These are phyloP conservation scores for Boletus mariae DNA, from an alignment of 1,284 basidiomycete genomes.

Conservation along the genomic window DNA sequence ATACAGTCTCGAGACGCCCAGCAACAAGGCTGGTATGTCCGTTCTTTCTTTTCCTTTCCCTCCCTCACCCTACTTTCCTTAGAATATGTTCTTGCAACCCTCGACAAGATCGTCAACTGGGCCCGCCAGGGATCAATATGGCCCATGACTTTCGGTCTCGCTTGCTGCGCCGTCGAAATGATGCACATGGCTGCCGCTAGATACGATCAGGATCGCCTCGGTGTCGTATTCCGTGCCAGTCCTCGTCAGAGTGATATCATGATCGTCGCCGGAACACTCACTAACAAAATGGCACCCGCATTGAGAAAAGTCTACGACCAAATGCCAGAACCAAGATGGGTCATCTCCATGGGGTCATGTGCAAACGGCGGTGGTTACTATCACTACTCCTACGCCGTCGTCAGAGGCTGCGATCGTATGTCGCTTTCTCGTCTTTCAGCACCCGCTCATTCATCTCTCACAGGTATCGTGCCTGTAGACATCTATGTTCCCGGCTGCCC, in stretches of 20 bases:
- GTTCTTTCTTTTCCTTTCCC: background rate
- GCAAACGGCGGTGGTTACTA: conserved; percentile 99
- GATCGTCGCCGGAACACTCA: conserved; percentile 99
- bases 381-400: conserved; percentile 98
- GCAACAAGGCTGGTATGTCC: conserved; percentile 80
- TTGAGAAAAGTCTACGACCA: conserved; percentile 95
- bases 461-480: conserved; percentile 95
- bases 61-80: conserved; percentile 12
- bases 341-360: conserved; percentile 99
- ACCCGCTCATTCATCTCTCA: background rate
- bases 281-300: conserved; percentile 99
- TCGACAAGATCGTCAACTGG: conserved; percentile 99
- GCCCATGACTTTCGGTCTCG: conserved; percentile 99
- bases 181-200: conserved; percentile 99
- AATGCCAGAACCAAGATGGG: conserved; percentile 98
- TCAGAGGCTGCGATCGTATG: conserved; percentile 96
- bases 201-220: conserved; percentile 98
- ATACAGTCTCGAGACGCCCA: conserved; percentile 81
- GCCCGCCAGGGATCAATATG: conserved; percentile 97
- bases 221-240: conserved; percentile 97
- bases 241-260: conserved; percentile 98
- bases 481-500: conserved; percentile 71
- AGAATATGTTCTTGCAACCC: conserved; percentile 96
- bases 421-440: conserved; percentile 11
- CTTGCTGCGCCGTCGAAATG: conserved; percentile 99